A percentile compares a stretch with the other conserved stretches of the same genome.
These are phyloP conservation scores for Trametes sanguinea DNA, from an alignment of 768 basidiomycete species.

Conservation along the genomic window DNA sequence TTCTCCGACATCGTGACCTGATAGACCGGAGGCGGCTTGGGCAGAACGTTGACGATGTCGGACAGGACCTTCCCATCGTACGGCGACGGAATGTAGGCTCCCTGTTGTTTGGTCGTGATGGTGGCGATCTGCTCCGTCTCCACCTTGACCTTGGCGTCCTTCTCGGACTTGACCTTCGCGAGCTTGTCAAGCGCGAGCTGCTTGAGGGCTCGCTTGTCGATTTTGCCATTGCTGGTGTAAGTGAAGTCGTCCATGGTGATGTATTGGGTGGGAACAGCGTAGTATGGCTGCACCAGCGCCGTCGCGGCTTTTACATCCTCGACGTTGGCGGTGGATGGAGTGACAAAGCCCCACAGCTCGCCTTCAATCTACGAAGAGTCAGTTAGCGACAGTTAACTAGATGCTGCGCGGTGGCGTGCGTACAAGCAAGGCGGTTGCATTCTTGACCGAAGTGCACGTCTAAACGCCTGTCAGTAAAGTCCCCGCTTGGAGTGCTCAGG, in stretches of 20 bases:
- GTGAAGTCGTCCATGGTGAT: slow-evolving; percentile 49
- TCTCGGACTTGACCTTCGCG: slow-evolving; percentile 6
- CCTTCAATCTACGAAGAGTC: slow-evolving; percentile 37
- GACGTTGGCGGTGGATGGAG: slow-evolving; percentile 39
- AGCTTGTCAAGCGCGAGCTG: slow-evolving; percentile 30
- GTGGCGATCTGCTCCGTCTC: background rate
- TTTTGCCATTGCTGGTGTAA: slow-evolving; percentile 49
- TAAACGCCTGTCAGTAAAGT: slow-evolving; percentile 28
- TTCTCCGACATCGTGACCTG: slow-evolving; percentile 35
- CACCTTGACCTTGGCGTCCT: background rate
- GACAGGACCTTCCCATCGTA: slow-evolving; percentile 26
- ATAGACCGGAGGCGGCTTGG: slow-evolving; percentile 34
- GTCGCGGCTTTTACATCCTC: slow-evolving; percentile 47
- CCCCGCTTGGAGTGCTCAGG: slow-evolving; percentile 12
- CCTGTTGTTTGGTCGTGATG: slow-evolving; percentile 18
- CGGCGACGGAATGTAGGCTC: slow-evolving; percentile 25
- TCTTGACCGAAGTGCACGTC: slow-evolving; percentile 45
- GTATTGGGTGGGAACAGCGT: slow-evolving; percentile 55
- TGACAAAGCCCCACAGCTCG: slow-evolving; percentile 58
- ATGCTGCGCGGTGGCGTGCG: background rate
- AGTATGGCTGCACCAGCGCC: slow-evolving; percentile 57
- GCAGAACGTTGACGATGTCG: slow-evolving; percentile 23
- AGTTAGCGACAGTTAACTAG: background rate
- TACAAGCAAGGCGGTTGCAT: slow-evolving; percentile 49
- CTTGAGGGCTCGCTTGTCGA: slow-evolving; percentile 49